Base-by-base conservation (phyloP, 257 asterid genomes). In the Verbena officinalis region DNA sequence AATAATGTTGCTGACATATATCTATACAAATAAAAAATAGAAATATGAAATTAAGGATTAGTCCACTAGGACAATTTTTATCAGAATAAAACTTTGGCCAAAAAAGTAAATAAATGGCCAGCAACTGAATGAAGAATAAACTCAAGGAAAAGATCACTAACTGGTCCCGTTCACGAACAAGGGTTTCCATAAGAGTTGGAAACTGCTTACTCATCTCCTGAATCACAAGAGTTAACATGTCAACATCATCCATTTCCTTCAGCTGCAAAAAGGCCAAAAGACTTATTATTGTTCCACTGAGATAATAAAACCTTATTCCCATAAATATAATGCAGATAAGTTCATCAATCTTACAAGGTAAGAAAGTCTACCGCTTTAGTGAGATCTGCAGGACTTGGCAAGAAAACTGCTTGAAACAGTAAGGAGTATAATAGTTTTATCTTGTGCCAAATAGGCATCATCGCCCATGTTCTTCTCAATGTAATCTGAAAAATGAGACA, bases 391-490 rank as follows among this genome's bases (percentile, higher is more conserved):
- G 96, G 66, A 59, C 78, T 77, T 15, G 97, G 99, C 78, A 89
- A 80, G 75, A 87, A 89, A 59, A 93, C 71, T 69, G 95, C 90
- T 86, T 93, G 99, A 67, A 90, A 93, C 61, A 90, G 58, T 21
- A 93, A 73, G 44, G 95, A 72, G 68, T 78, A 84, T 21, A 93
- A 9, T 59, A 91, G 66, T 78, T 84, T 90, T 10, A 83, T 83
- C 81, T 87, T 90, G 75, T 93, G 96, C 99, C 96, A 90, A 65
- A 90, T 90, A 10, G 97, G 90, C 99, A 93, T 83, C 72, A 69
- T 78, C 1, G 84, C 92, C 99, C 97, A 93, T 42, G 96, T 83
- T 83, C 96, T 88, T 81, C 71, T 72, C 71, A 93, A 76, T 3
- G 97, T 93, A 70, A 90, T 83, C 99, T 84, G 64, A 65, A 62